Conservation (phyloP, 2,329 filamentous ascomycete genomes). For the Nemania sp. region DNA sequence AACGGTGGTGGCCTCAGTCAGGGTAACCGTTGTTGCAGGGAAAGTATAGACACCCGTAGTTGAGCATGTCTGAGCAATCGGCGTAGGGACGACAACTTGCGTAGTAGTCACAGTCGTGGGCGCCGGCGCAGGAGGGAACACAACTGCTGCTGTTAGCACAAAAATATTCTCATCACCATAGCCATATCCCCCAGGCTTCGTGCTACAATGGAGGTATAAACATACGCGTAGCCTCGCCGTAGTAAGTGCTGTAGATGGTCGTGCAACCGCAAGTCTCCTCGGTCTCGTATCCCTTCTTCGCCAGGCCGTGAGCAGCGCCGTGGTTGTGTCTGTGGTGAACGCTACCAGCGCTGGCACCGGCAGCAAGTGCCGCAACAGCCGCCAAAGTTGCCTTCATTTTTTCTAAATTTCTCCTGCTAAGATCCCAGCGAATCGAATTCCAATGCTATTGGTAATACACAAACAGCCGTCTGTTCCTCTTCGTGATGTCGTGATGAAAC, state of each 20-base stretch:
- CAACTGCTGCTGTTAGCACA: slow-evolving; percentile 41
- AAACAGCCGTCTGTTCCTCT: slow-evolving; percentile 33
- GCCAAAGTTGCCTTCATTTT: slow-evolving; percentile 78
- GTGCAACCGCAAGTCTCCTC: slow-evolving; percentile 66
- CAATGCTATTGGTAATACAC: slow-evolving; percentile 36
- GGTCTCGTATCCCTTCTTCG: slow-evolving; percentile 48
- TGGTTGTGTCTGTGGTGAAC: slow-evolving; percentile 66
- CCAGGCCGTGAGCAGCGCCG: slow-evolving; percentile 56
- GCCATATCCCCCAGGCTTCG: background rate
- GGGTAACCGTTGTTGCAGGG: slow-evolving; percentile 70
- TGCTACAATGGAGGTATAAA: slow-evolving; percentile 21
- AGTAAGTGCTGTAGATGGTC: slow-evolving; percentile 73
- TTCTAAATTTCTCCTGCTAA: slow-evolving; percentile 37
- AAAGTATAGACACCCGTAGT: slow-evolving; percentile 76
- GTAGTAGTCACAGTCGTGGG: slow-evolving; percentile 41
- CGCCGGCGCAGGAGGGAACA: slow-evolving; percentile 42
- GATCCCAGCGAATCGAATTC: slow-evolving; percentile 34
- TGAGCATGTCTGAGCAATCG: slow-evolving; percentile 57
- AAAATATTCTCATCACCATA: background rate
- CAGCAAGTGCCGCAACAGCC: slow-evolving; percentile 66
- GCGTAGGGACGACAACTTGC: slow-evolving; percentile 55
- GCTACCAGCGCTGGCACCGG: slow-evolving; percentile 57
- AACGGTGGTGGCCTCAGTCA: slow-evolving; percentile 69
- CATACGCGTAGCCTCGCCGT: slow-evolving; percentile 68
- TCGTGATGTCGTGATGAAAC: slow-evolving; percentile 50